These are phyloP conservation scores for Scalesia atractyloides DNA, from an alignment of 129 eudicot species.

Conservation along the genomic window DNA sequence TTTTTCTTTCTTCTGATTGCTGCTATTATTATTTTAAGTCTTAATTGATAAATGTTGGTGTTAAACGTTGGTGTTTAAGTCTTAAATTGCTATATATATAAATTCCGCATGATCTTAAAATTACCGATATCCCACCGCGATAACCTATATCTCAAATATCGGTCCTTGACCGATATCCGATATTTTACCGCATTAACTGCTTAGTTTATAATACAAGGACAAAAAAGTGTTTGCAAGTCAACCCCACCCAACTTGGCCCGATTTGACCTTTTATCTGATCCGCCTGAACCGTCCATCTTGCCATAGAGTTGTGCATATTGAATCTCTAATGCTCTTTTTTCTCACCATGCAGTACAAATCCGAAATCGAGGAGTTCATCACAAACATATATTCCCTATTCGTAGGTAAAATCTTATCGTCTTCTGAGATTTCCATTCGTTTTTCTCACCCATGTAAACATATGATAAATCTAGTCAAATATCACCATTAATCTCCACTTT, in stretches of 20 bases:
- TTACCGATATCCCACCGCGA: no score
- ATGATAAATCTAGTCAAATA: conserved; percentile 6
- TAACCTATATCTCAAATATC: no score
- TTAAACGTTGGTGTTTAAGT: no score
- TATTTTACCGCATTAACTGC: no score
- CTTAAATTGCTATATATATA: no score
- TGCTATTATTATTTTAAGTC: no score
- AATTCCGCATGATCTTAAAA: no score
- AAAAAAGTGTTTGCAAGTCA: background rate
- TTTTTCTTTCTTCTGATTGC: no score
- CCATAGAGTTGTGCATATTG: conserved; percentile 1
- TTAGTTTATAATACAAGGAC: background rate
- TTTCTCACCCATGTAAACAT: background rate
- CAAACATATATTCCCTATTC: conserved; percentile 56
- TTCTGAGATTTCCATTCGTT: background rate
- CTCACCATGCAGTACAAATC: conserved; percentile 52
- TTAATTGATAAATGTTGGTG: no score
- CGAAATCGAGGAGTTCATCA: conserved; percentile 81
- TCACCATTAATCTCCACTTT: conserved; percentile 7
- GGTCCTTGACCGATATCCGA: no score
- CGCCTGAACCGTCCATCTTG: background rate
- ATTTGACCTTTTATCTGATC: background rate
- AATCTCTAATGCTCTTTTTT: conserved; percentile 19
- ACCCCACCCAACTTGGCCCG: background rate
- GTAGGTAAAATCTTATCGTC: conserved; percentile 42